phyloP scores from a whole-genome alignment of 1,284 basidiomycete genomes.

The Cystobasidium pallidum region DNA sequence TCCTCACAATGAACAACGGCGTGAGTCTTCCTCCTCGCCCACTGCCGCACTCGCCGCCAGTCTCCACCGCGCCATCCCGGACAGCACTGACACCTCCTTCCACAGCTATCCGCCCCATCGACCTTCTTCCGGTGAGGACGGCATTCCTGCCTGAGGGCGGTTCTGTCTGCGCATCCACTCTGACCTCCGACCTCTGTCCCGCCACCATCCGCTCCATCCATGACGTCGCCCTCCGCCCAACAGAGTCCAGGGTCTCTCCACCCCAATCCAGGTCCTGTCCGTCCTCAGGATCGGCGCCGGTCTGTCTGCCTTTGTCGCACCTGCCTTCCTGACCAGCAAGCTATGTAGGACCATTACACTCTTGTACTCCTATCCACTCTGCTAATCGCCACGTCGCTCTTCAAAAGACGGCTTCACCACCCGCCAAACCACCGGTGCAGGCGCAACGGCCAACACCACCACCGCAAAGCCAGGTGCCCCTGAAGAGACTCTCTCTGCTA shows the following conservation, averaged over 20 bases:
- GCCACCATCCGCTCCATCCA: neutral
- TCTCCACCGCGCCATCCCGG: neutral
- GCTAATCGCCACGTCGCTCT: neutral
- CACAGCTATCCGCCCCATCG: slow-evolving; percentile 32
- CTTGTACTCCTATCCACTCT: neutral
- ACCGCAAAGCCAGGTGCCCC: slow-evolving; percentile 42
- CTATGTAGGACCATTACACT: slow-evolving; percentile 9
- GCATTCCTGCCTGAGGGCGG: neutral
- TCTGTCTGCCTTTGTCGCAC: slow-evolving; percentile 41
- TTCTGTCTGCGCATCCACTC: too few species aligned
- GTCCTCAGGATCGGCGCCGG: slow-evolving; percentile 42
- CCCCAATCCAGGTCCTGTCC: slow-evolving; percentile 42
- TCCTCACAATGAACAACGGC: neutral
- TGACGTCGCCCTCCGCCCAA: slow-evolving; percentile 10
- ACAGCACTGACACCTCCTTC: neutral
- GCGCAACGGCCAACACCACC: slow-evolving; percentile 39
- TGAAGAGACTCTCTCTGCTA: slow-evolving; percentile 38
- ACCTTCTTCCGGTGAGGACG: slow-evolving; percentile 41
- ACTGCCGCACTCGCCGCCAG: neutral
- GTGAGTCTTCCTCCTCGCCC: too few species aligned
- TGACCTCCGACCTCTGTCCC: neutral
- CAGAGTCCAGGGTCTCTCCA: slow-evolving; percentile 38
- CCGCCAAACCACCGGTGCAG: slow-evolving; percentile 23
- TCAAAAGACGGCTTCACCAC: slow-evolving; percentile 41
- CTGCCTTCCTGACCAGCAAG: slow-evolving; percentile 41